A percentile compares a stretch with the other conserved stretches of the same genome.
Conservation (phyloP, 176 grass and related monocot species). For the Avena eriantha region DNA sequence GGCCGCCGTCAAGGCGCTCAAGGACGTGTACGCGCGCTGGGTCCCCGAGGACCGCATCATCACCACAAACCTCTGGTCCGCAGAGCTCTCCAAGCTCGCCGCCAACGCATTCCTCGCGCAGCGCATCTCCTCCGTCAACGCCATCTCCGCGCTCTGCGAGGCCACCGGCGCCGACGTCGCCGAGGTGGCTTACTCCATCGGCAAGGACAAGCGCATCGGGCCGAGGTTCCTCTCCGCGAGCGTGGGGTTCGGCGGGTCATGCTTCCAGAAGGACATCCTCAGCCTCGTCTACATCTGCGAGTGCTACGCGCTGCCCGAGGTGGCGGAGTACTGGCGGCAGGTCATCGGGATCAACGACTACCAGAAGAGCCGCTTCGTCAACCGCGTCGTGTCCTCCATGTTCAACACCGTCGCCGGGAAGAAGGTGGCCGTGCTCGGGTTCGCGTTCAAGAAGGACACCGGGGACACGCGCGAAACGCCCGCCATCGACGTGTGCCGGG, state of each 20-base stretch:
- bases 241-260: conserved; percentile 50
- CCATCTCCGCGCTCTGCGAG: conserved; percentile 52
- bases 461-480: conserved; percentile 54
- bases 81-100: conserved; percentile 52
- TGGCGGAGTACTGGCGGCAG: conserved; percentile 47
- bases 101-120: conserved; percentile 54
- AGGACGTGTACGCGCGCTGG: conserved; percentile 50
- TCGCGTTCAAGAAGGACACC: conserved; percentile 59
- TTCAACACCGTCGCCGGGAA: conserved; percentile 56
- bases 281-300: conserved; percentile 65
- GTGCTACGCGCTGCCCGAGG: conserved; percentile 55
- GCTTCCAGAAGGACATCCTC: conserved; percentile 68
- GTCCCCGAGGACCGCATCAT: conserved; percentile 41
- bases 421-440: conserved; percentile 53
- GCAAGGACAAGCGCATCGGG: conserved; percentile 47
- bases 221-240: conserved; percentile 42
- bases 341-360: conserved; percentile 53
- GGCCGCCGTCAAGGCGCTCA: conserved; percentile 17
- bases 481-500: conserved; percentile 52
- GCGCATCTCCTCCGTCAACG: conserved; percentile 57
- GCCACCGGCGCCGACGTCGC: conserved; percentile 42
- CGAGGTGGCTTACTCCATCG: conserved; percentile 41
- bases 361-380: conserved; percentile 52
- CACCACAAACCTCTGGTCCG: conserved; percentile 61
- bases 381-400: conserved; percentile 56